Base-by-base conservation (phyloP, 176 grass and related monocot species). In the Bothriochloa decipiens region DNA sequence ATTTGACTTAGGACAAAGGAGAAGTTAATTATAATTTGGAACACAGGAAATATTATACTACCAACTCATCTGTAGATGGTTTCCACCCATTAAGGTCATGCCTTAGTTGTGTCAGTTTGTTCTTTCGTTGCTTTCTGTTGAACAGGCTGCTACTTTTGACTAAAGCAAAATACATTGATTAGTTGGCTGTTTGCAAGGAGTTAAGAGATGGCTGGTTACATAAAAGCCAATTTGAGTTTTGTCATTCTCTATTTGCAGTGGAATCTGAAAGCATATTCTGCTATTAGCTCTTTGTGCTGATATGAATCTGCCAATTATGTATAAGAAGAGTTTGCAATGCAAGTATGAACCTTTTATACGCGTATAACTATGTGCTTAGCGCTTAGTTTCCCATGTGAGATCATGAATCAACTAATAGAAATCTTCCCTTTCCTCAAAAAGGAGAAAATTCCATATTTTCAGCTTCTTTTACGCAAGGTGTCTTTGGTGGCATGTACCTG, bases 201-300 rank as follows among this genome's bases (percentile, higher is more conserved):
- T 78, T 50, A 77, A 70, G 82, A 33, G 36, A 78, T 72, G 35
- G 13, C 41, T 65, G 5, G 69, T 77, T 52, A 57, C 36, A 11
- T 22, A 82, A 65, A 58, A 43, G 23, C 26, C 5, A 25, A 82
- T 65, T 74, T 57, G 42, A 25, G 68, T 58, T 90, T 82, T 57
- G 12, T 13, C 9, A 47, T 82, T 82, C 45, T 4, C 45, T 83
- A 22, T 60, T 73, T 78, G 22, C 33, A 18, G 36, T 90, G 57
- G 60, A 90, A 37, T 74, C 67, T 79, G 58, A 70, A 82, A 78
- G 45, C 14, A 46, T 79, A 65, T 65, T 27, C 35, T 68, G 73
- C 28, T 67, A 46, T 36, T 47, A 57, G 15, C 58, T 76, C 22
- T 53, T 60, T 74, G 18, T 55, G 69, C 25, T 49, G 60, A 72